These are phyloP conservation scores for Populus euphratica DNA, from an alignment of 345 rosid species.

Conservation along the genomic window DNA sequence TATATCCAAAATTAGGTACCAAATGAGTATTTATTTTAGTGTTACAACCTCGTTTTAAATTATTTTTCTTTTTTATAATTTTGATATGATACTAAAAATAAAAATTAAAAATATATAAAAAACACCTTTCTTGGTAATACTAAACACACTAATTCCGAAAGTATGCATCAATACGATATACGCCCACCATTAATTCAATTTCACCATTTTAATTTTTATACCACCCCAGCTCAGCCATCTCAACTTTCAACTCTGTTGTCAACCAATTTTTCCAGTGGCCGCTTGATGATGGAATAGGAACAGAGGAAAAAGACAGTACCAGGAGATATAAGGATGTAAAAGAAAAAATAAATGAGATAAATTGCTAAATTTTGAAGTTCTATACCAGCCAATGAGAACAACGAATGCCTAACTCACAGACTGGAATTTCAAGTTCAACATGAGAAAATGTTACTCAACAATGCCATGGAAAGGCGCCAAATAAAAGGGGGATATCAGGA, in stretches of 20 bases:
- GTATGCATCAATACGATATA: no score
- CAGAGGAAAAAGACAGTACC: no score
- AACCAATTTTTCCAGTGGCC: not conserved
- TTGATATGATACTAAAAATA: no score
- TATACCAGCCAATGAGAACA: conserved; percentile 22
- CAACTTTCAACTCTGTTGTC: not conserved
- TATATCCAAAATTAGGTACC: no score
- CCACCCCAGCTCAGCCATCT: not conserved
- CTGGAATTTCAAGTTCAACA: conserved; percentile 18
- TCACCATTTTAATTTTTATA: no score
- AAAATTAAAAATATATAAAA: no score
- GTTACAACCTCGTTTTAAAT: no score
- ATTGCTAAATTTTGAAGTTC: conserved; percentile 15
- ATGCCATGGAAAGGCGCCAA: conserved; percentile 14
- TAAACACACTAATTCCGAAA: no score
- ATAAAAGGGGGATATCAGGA: not conserved
- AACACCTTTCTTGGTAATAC: no score
- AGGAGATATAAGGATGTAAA: not conserved
- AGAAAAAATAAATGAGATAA: conserved; percentile 9
- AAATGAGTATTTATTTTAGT: no score
- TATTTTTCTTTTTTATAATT: no score
- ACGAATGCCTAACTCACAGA: conserved; percentile 16
- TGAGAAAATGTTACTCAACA: not conserved
- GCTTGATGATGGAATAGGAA: not conserved
- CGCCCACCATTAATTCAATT: no score